These are phyloP conservation scores for Cenchrus fungigraminus DNA, from an alignment of 176 grass and related monocot species.

Conservation along the genomic window DNA sequence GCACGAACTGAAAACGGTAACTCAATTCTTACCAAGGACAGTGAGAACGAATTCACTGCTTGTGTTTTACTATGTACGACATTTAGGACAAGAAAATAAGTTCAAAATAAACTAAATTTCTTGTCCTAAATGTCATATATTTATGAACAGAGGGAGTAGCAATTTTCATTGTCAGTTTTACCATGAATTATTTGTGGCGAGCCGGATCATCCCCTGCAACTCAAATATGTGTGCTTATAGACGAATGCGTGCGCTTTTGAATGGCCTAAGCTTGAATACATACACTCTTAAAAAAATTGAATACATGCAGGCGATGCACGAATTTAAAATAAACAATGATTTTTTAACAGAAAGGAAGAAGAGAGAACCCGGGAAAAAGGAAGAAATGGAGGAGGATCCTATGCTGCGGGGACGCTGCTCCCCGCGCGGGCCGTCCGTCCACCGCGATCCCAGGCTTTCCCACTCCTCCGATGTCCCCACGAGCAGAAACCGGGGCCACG, in stretches of 20 bases:
- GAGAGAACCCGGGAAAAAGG: too few relatives aligned
- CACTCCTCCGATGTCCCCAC: background rate
- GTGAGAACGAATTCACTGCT: background rate
- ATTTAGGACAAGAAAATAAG: too few relatives aligned
- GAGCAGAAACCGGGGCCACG: background rate
- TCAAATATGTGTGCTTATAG: background rate
- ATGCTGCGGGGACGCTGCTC: background rate
- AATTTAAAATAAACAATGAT: too few relatives aligned
- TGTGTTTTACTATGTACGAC: background rate
- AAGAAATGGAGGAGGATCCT: conserved; percentile 5
- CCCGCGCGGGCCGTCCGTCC: background rate
- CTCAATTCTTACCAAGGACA: background rate
- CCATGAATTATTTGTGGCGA: background rate
- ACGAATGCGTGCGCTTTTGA: background rate
- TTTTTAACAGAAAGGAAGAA: background rate
- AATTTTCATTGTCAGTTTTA: background rate
- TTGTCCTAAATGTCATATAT: too few relatives aligned
- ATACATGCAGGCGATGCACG: too few relatives aligned
- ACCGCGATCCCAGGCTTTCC: conserved; percentile 15
- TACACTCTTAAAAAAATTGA: background rate
- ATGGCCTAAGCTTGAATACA: too few relatives aligned
- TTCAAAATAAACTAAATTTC: too few relatives aligned
- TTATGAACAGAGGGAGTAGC: too few relatives aligned
- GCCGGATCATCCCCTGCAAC: background rate
- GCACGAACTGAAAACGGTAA: background rate